phyloP scores from a whole-genome alignment of 1,284 basidiomycete genomes.

The Cutaneotrichosporon sp. region DNA sequence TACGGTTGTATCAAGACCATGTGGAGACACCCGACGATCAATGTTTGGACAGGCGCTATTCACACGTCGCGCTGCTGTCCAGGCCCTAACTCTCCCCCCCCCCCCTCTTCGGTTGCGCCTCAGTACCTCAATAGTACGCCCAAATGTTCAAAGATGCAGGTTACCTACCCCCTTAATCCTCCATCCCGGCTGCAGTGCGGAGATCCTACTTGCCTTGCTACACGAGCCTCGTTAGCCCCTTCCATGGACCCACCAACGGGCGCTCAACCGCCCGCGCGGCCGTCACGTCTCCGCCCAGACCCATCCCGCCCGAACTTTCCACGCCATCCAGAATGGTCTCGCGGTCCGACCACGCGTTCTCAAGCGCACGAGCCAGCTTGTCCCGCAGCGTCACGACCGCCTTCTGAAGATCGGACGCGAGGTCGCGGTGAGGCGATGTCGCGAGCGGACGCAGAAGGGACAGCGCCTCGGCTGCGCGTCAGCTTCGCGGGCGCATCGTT shows the following conservation, averaged over 20 bases:
- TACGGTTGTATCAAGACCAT: background rate
- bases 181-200: background rate
- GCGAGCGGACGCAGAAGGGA: slow-evolving; percentile 43
- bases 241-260: slow-evolving; percentile 39
- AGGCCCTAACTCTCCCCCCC: too few relatives aligned
- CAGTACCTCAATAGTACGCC: background rate
- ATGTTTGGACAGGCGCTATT: background rate
- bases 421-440: slow-evolving; percentile 38
- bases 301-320: slow-evolving; percentile 39
- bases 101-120: too few relatives aligned
- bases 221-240: slow-evolving; percentile 38
- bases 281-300: slow-evolving; percentile 33
- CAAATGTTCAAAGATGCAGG: background rate
- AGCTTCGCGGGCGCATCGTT: background rate
- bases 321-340: slow-evolving; percentile 36
- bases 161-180: too few relatives aligned
- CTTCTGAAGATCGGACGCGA: slow-evolving; percentile 39
- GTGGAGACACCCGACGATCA: background rate
- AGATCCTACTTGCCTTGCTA: background rate
- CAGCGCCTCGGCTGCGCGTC: slow-evolving; percentile 37
- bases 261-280: slow-evolving; percentile 32
- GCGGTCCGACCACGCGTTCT: slow-evolving; percentile 47
- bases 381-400: slow-evolving; percentile 36
- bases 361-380: slow-evolving; percentile 33
- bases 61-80: too few relatives aligned